Base-by-base conservation (phyloP, 345 rosid species). In the Populus tremula region DNA sequence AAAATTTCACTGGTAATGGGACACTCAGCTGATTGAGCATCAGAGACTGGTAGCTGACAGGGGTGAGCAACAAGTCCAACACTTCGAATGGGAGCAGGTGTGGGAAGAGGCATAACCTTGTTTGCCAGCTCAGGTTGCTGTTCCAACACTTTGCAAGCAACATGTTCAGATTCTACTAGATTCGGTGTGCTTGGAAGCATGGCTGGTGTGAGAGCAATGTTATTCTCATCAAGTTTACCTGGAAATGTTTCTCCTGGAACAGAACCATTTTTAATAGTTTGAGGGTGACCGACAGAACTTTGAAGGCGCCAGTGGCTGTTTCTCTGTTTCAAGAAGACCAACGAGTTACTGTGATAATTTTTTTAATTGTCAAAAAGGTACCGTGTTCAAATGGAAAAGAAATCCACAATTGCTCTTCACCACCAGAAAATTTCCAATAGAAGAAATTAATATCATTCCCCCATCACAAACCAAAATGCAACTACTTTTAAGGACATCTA, bases 221-320 rank as follows among this genome's bases (percentile, higher is more conserved):
- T 73, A 78, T 82, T 91, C 66, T 96, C 99, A 73, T 92, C 94
- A 78, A 91, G 86, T 81, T 92, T 96, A 82, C 89, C 91, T 45
- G 88, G 78, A 84, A 82, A 87, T 21, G 87, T 75, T 70, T 91
- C 80, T 54, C 83, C 89, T 9, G 91, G 85, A 79, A 90, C 90
- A 82, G 96, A 88, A 84, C 92, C 97, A 79, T 88, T 96, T 82
- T 84, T 91, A 38, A 87, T 73, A 47, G 90, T 82, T 74, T 87
- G 94, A 35, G 91, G 89, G 45, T 89, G 92, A 69, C 93, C 87
- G 6, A 35, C 85, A 76, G 88, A 83, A 85, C 83, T 87, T 80
- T 90, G 97, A 81, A 80, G 90, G 11, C 91, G 94, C 99, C 98
- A 96, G 73, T 96, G 99, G 84, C 92, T 96, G 80, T 92, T 96